Base-by-base conservation (phyloP, 225 moss, liverwort and hornwort genomes). In the Sphagnum contortum region DNA sequence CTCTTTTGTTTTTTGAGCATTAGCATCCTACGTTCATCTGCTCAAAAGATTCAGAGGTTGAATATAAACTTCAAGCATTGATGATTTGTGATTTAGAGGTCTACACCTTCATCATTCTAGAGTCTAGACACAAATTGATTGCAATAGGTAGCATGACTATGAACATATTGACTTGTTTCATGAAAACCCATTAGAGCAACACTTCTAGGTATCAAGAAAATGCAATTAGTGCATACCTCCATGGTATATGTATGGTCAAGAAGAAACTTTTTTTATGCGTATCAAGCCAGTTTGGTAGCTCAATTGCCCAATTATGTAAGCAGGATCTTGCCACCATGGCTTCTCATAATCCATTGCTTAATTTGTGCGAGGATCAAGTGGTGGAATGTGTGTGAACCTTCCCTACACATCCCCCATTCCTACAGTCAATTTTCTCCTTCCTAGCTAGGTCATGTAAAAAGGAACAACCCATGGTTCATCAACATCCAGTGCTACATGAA, bases 331-430 rank as follows among this genome's bases (percentile, higher is more conserved):
- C 86, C 86, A 87, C 86, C 86, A 87, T 10, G 83, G 77, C 3
- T 70, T 51, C 48, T 64, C 53, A 72, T 68, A 87, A 69, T 80
- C 80, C 86, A 87, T 87, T 45, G 80, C 77, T 63, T 72, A 83
- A 62, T 87, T 80, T 9, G 86, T 68, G 48, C 83, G 83, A 12
- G 86, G 86, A 44, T 68, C 57, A 4, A 75, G 64, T 29, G 86
- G 86, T 57, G 82, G 82, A 47, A 87, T 83, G 71, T 87, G 86
- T 57, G 73, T 77, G 70, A 87, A 87, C 48, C 86, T 83, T 73
- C 86, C 86, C 86, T 86, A 80, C 57, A 47, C 60, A 66, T 48
- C 53, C 52, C 68, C 64, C 64, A 61, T 5, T 44, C 47, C 45
- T 47, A n/a, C 57, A 12, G 56, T 69, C 54, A 73, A 52, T 5